These are phyloP conservation scores for Diphasiastrum complanatum DNA, from an alignment of 83 land plant species.

Conservation along the genomic window DNA sequence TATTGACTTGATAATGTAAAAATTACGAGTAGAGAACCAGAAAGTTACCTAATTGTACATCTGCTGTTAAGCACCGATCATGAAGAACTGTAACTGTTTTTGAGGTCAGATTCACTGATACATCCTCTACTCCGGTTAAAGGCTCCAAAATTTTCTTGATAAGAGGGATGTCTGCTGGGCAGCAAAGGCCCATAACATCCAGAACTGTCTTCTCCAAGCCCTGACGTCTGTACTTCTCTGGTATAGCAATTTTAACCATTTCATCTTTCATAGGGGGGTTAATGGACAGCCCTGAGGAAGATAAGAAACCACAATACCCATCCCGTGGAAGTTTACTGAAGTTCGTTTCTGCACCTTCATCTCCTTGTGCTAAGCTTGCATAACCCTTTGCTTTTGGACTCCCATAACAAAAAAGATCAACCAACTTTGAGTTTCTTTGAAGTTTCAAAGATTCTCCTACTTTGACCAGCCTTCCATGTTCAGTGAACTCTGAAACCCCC, in stretches of 20 bases:
- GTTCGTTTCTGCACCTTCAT: neutral
- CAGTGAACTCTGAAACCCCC: conserved; percentile 16
- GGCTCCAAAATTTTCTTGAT: conserved; percentile 33
- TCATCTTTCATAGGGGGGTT: conserved; percentile 9
- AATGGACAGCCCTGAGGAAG: conserved; percentile 13
- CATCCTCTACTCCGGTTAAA: conserved; percentile 33
- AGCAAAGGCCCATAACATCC: conserved; percentile 37
- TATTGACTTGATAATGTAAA: too few relatives aligned
- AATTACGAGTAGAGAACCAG: neutral
- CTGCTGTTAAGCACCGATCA: conserved; percentile 21
- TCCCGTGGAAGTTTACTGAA: neutral
- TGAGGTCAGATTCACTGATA: conserved; percentile 31
- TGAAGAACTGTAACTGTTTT: conserved; percentile 32
- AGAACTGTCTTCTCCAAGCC: conserved; percentile 16
- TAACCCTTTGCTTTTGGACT: conserved; percentile 21
- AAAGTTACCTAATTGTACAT: conserved; percentile 25
- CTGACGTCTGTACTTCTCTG: conserved; percentile 4
- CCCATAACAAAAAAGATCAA: conserved; percentile 28
- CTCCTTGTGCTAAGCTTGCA: neutral
- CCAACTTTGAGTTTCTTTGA: conserved; percentile 17
- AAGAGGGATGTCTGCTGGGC: conserved; percentile 31
- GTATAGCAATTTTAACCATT: conserved; percentile 20
- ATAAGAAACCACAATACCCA: conserved; percentile 5
- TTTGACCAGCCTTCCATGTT: conserved; percentile 32
- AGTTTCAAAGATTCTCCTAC: conserved; percentile 27